Evolutionary conservation across 2,329 filamentous ascomycete genomes (phyloP), one percentile per base, ranked within the genome.

Genomic region (Apiospora kogelbergensis): DNA sequence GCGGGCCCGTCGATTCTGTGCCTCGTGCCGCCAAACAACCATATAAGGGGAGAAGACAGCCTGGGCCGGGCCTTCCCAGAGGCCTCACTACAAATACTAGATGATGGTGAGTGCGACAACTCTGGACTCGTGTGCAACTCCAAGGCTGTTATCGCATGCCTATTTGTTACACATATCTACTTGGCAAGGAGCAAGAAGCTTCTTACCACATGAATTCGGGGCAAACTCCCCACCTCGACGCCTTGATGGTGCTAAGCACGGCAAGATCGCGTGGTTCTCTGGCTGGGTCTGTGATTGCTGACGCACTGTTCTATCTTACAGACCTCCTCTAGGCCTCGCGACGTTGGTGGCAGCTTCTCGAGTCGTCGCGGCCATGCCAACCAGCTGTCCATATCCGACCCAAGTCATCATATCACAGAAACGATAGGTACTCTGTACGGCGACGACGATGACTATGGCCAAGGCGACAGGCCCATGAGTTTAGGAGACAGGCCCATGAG

Each of bases 321-420:
- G 87, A 88, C 87, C 83, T 88, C 87, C 79, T 85, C 85, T 80
- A 84, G 85, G 78, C 83, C 84, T 80, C 85, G 83, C 81, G 84
- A 89, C 82, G 81, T 84, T 79, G 84, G 86, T 78, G 83, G 82
- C 77, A 88, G 83, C 79, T 88, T 89, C 80, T 81, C 85, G 74
- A 86, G 80, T 78, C 86, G 86, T 79, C 87, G 87, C 76, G 87
- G 87, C 73, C 87, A 89, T 79, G 80, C 80, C 70, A 86, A 81
- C 76, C 86, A 89, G 75, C 82, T 89, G 66, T 90, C 88, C 68
- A 89, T 97, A 79, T 96, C 93, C 80, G 94, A 97, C 81, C 92
- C 95, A 71, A 94, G 88, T 82, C 94, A 97, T 82, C 95, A 97
- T 88, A 93, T 97, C 78, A 97, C 94, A 68, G 95, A 97, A 80